Evolutionary conservation across 1,284 basidiomycete species (phyloP).

Genomic region (Marasmius sp.): DNA sequence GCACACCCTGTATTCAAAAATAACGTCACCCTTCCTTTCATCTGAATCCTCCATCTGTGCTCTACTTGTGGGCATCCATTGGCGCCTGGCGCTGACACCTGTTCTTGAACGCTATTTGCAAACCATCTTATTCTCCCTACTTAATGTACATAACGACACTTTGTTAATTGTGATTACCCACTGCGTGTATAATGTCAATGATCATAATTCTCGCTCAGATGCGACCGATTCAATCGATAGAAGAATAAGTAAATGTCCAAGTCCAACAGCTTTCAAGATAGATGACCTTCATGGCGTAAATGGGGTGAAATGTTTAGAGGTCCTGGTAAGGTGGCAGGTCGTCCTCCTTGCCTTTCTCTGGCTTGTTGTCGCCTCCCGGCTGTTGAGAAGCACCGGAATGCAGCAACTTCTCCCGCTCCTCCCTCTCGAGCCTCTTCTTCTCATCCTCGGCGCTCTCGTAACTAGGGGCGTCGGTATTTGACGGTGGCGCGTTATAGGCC

Average conservation of each 20-base stretch:
- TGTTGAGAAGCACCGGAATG: constrained; percentile 24
- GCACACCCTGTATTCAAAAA: neutral
- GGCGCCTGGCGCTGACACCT: no score
- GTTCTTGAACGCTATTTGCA: no score
- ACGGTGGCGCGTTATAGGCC: constrained; percentile 19
- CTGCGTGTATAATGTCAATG: no score
- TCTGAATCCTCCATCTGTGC: no score
- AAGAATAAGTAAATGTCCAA: neutral
- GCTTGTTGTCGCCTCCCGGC: neutral
- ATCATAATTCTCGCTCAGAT: no score
- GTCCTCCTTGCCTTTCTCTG: constrained; percentile 38
- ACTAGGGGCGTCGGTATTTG: constrained; percentile 18
- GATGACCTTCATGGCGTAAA: neutral
- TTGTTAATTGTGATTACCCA: no score
- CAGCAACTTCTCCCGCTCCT: constrained; percentile 59
- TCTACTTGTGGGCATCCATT: no score
- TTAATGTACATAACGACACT: no score
- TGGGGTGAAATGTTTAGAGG: constrained; percentile 30
- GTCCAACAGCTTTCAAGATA: neutral
- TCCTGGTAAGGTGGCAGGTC: constrained; percentile 71
- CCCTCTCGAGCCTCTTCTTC: constrained; percentile 65
- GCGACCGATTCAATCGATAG: no score
- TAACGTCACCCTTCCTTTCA: no score
- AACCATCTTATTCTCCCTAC: no score
- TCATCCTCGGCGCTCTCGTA: constrained; percentile 62